Conservation (phyloP, 192 early-diverging fungal genomes). For the Coemansia aciculifera region DNA sequence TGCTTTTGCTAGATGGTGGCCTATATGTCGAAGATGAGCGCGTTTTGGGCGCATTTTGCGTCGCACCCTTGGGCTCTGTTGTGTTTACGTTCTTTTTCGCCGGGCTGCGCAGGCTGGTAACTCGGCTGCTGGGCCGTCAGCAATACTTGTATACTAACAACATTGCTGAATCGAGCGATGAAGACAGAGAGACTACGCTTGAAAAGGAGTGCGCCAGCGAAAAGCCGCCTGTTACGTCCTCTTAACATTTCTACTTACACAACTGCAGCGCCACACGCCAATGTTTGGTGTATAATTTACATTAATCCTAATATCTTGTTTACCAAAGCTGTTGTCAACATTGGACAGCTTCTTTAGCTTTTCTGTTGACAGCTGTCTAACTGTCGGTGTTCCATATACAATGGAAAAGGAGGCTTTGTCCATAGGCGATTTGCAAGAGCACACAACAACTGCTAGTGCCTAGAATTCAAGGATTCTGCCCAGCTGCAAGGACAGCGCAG, state of each 20-base stretch:
- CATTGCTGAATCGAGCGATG: slow-evolving; percentile 6
- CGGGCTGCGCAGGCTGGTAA: slow-evolving; percentile 32
- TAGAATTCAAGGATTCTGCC: not conserved
- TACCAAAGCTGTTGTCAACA: not conserved
- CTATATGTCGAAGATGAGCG: slow-evolving; percentile 58
- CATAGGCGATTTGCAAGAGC: not conserved
- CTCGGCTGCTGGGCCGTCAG: slow-evolving; percentile 25
- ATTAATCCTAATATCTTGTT: not conserved
- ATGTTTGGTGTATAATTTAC: not conserved
- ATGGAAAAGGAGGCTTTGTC: not conserved
- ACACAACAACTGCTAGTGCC: not conserved
- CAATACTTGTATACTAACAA: slow-evolving; percentile 35
- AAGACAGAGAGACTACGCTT: not conserved
- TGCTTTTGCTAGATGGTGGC: slow-evolving; percentile 51
- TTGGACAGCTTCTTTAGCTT: not conserved
- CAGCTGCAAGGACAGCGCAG: not conserved
- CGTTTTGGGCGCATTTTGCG: slow-evolving; percentile 60
- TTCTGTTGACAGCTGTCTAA: not conserved
- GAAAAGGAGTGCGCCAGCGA: slow-evolving; percentile 2
- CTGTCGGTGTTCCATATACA: not conserved
- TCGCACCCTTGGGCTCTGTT: slow-evolving; percentile 54
- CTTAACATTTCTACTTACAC: not conserved
- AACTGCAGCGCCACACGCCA: not conserved
- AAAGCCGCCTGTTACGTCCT: not conserved
- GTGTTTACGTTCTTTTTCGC: slow-evolving; percentile 46